phyloP scores from a whole-genome alignment of 495 filamentous ascomycete genomes.

The Hyaloscypha bicolor region DNA sequence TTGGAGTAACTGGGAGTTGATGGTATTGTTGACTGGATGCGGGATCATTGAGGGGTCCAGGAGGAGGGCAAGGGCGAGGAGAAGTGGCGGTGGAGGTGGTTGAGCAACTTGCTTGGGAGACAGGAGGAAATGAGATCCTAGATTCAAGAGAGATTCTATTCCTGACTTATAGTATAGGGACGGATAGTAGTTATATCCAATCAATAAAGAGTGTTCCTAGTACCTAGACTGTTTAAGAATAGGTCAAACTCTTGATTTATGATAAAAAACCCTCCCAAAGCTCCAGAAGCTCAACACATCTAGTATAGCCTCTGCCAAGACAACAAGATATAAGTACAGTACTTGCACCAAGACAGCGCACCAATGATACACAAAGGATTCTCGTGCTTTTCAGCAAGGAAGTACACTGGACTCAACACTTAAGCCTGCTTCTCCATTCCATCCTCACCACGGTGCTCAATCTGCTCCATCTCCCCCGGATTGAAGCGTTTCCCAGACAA shows the following conservation, averaged over 20 bases:
- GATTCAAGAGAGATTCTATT: neutral
- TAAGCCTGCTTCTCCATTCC: no score
- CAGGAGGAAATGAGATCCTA: neutral
- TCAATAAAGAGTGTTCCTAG: neutral
- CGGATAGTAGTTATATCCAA: no score
- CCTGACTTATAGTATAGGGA: neutral
- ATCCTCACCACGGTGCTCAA: no score
- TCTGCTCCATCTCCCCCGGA: no score
- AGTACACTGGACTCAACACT: no score
- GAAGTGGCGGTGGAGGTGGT: constrained; percentile 4
- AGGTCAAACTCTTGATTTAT: neutral
- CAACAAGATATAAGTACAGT: no score
- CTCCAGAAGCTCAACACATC: neutral
- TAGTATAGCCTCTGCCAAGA: no score
- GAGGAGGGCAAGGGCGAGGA: constrained; percentile 17
- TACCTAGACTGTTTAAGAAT: neutral
- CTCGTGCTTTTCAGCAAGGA: no score
- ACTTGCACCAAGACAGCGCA: no score
- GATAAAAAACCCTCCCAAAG: neutral
- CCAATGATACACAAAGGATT: no score
- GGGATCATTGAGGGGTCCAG: constrained; percentile 19
- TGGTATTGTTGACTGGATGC: constrained; percentile 17
- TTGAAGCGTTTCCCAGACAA: constrained; percentile 14
- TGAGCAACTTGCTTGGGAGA: neutral
- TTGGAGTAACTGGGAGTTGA: constrained; percentile 16